These are phyloP conservation scores for Micractinium sp. DNA, from an alignment of 139 green algal genomes.

Conservation along the genomic window DNA sequence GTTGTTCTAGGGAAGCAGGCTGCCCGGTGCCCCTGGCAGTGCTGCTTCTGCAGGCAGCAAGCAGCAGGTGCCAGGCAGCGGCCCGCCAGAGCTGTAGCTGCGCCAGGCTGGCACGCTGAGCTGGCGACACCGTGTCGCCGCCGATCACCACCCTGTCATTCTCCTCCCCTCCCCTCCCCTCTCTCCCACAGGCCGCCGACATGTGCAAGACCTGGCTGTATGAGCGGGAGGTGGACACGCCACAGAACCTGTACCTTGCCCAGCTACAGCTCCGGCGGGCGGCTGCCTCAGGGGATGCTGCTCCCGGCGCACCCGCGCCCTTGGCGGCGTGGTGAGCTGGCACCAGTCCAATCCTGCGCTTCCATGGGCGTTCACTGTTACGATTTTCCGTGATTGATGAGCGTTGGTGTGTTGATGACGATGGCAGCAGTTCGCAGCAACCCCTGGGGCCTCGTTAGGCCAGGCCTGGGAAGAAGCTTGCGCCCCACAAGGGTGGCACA, in stretches of 20 bases:
- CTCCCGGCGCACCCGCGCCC: no score
- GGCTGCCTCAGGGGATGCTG: no score
- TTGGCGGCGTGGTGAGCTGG: no score
- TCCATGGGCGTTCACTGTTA: no score
- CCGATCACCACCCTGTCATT: neutral
- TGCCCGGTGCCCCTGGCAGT: neutral
- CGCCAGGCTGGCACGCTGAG: neutral
- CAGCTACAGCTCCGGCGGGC: constrained; percentile 11
- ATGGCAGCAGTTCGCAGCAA: no score
- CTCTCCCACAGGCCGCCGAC: neutral
- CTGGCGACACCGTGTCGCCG: neutral
- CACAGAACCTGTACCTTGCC: neutral
- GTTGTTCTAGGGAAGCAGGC: neutral
- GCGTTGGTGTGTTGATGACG: no score
- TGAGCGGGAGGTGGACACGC: neutral
- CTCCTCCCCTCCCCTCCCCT: neutral
- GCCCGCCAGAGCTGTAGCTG: no score
- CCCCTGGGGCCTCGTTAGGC: no score
- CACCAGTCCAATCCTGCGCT: no score
- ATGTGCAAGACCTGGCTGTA: constrained; percentile 19
- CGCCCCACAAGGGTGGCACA: no score
- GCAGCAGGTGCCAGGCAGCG: neutral
- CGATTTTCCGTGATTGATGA: no score
- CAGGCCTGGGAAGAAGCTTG: no score
- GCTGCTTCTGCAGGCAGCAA: neutral